Percentiles rank a stretch among this genome's conserved stretches.
phyloP scores from a whole-genome alignment of 164 flowering plant genomes.

The Cinnamomum micranthum region DNA sequence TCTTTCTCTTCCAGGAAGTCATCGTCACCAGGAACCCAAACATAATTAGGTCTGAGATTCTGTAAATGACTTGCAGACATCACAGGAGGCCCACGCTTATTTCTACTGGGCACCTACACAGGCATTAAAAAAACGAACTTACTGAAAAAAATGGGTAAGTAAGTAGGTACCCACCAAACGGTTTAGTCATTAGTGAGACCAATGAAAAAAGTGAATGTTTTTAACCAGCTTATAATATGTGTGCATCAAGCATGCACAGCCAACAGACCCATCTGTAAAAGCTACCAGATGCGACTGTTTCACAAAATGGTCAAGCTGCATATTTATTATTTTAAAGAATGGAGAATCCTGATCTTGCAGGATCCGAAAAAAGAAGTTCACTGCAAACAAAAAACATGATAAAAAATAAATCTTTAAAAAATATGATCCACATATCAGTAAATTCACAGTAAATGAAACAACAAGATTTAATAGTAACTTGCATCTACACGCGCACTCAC shows the following conservation, averaged over 20 bases:
- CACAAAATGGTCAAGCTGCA: no score
- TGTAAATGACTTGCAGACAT: background rate
- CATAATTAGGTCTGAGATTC: slow-evolving; percentile 5
- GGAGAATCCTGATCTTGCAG: no score
- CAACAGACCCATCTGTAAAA: background rate
- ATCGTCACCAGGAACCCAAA: slow-evolving; percentile 14
- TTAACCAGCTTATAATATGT: background rate
- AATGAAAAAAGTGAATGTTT: background rate
- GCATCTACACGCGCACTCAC: no score
- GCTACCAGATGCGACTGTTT: no score
- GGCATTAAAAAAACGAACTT: background rate
- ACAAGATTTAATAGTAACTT: no score
- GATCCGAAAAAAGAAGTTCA: no score
- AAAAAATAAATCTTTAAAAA: no score
- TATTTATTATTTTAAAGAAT: no score
- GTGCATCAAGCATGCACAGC: background rate
- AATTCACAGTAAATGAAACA: no score
- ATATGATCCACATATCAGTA: no score
- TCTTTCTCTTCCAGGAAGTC: slow-evolving; percentile 43
- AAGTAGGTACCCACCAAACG: background rate
- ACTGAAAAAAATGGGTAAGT: background rate
- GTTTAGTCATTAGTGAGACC: background rate
- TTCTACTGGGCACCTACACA: slow-evolving; percentile 7
- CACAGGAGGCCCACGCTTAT: background rate
- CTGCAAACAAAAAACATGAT: no score